Percentiles rank a stretch among this genome's conserved stretches.
Evolutionary conservation across 1,284 basidiomycete genomes (phyloP).

Genomic region (Rhodotorula sp.): DNA sequence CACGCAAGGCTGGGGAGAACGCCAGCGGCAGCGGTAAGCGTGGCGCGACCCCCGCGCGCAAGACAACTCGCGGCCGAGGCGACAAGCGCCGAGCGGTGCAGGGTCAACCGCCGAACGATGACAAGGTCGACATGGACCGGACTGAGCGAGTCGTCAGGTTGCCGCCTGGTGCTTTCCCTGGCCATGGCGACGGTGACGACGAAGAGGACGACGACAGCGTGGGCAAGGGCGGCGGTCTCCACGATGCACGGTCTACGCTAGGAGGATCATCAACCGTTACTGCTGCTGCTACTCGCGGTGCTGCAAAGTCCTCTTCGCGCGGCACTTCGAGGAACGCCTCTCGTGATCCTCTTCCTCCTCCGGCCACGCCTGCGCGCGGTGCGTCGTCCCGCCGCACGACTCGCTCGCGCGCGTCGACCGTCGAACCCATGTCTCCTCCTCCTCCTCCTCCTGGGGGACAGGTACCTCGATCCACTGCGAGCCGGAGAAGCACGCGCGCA

Average conservation of each 20-base stretch:
- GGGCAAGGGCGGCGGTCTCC: background rate
- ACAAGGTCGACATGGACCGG: background rate
- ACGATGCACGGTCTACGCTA: too few species aligned
- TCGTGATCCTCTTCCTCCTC: too few species aligned
- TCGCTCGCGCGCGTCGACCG: constrained; percentile 6
- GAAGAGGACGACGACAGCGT: constrained; percentile 9
- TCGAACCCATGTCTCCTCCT: constrained; percentile 1
- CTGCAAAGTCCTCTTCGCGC: background rate
- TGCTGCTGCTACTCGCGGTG: too few species aligned
- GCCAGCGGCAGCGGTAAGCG: background rate
- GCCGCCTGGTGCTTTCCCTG: constrained; percentile 33
- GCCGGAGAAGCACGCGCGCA: constrained; percentile 10
- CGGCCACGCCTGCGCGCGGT: background rate
- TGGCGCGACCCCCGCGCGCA: background rate
- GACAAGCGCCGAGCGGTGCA: constrained; percentile 38
- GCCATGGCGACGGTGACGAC: constrained; percentile 7
- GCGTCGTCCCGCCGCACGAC: constrained; percentile 1
- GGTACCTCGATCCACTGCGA: background rate
- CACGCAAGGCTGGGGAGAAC: background rate
- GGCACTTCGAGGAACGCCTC: background rate
- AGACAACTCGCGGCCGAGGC: constrained; percentile 1
- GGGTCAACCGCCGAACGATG: constrained; percentile 12
- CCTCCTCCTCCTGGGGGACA: background rate
- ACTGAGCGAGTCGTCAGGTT: constrained; percentile 1
- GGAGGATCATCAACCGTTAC: too few species aligned